These are phyloP conservation scores for Fusarium miscanthi DNA, from an alignment of 2,329 filamentous ascomycete genomes.

Conservation along the genomic window DNA sequence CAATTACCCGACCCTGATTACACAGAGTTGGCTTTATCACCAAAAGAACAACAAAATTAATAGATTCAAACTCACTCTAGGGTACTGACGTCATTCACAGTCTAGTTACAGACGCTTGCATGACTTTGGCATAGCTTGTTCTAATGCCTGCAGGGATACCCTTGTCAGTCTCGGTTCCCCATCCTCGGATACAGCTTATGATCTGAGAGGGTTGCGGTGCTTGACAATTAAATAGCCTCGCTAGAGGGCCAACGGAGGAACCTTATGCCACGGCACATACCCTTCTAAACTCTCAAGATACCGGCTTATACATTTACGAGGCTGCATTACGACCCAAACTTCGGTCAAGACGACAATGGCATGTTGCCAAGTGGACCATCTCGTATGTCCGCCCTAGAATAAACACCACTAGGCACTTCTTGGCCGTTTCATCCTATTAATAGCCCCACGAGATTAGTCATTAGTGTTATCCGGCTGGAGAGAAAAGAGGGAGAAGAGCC, in stretches of 20 bases:
- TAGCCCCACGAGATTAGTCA: slow-evolving; percentile 14
- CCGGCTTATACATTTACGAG: not conserved
- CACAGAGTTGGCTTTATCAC: no score
- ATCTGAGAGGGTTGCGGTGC: no score
- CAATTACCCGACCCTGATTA: no score
- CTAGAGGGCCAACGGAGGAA: fast-evolving
- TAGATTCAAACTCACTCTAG: no score
- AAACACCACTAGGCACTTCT: not conserved
- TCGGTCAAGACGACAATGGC: not conserved
- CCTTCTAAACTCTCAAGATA: fast-evolving
- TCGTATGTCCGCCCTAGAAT: slow-evolving; percentile 4
- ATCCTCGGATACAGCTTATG: not conserved
- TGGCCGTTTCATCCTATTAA: slow-evolving; percentile 2
- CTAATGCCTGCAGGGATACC: not conserved
- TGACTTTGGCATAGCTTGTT: no score
- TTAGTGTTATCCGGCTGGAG: not conserved
- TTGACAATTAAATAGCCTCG: not conserved
- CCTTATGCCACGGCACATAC: fast-evolving
- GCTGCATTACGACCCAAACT: not conserved
- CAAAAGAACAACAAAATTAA: no score
- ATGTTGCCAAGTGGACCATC: not conserved
- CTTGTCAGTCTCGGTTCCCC: not conserved
- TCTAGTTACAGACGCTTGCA: no score
- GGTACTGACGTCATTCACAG: no score
- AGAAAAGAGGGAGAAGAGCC: not conserved